Evolutionary conservation across 1,284 basidiomycete genomes (phyloP).

Genomic region (Vanrija sp.): DNA sequence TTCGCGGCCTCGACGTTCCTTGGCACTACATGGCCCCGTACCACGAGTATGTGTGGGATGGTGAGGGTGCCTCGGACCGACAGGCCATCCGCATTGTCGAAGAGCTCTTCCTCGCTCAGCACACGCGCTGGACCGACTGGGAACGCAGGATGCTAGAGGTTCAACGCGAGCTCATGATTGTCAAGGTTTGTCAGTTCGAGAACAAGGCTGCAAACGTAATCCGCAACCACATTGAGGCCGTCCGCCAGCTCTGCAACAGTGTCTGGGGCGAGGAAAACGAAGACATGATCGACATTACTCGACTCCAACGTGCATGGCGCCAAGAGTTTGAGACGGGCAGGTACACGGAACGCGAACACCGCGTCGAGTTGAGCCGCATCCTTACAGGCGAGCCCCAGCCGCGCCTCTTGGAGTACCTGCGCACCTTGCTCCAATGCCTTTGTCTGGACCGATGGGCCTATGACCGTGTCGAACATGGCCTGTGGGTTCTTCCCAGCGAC

Average conservation of each 20-base stretch:
- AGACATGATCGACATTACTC: background rate
- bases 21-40: background rate
- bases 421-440: constrained; percentile 10
- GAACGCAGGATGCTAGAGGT: constrained; percentile 9
- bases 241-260: background rate
- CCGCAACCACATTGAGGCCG: background rate
- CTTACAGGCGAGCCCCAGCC: background rate
- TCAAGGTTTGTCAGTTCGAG: background rate
- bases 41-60: constrained; percentile 13
- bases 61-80: constrained; percentile 2
- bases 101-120: constrained; percentile 21
- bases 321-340: constrained; percentile 5
- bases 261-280: constrained; percentile 4
- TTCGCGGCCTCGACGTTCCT: constrained; percentile 7
- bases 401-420: constrained; percentile 5
- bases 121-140: constrained; percentile 25
- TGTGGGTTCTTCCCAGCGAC: constrained; percentile 33
- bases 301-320: background rate
- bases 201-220: too few species aligned
- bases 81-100: constrained; percentile 20
- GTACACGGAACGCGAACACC: constrained; percentile 6
- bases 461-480: constrained; percentile 23
- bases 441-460: constrained; percentile 21
- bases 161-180: constrained; percentile 7
- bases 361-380: background rate